Evolutionary conservation across 345 rosid species (phyloP), one percentile per base, ranked within the genome.

Genomic region (Eucalyptus dawsonii): DNA sequence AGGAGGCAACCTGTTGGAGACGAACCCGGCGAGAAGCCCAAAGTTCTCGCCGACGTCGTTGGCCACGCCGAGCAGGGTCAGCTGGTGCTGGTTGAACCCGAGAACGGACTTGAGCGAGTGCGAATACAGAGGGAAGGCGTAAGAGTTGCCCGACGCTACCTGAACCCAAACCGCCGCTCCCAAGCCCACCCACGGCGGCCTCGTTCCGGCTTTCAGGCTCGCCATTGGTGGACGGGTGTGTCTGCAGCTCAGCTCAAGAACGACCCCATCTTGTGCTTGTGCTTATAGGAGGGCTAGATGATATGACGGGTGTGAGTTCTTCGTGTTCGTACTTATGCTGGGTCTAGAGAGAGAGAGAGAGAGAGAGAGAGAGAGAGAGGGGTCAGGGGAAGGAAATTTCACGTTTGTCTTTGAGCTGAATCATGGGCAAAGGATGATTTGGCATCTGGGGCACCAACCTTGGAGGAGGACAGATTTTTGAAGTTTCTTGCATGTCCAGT

Each of bases 151-250:
- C 8, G 97, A 90, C 34, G 98, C 95, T 60, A 95, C 92, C 89
- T 94, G 94, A 51, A 96, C 90, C 97, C 98, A 96, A 37, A 96
- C 95, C 4, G 96, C 95, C 4, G 95, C 96, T 42, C 93, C 98
- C 6, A 95, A 91, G 44, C 98, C 96, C 31, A 96, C 92, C 97
- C 97, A 95, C n/a, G 96, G 96, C 9, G 98, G 98, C 65, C 96
- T 93, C 24, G 92, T 94, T 86, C 98, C 98, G 81, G 89, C 94
- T 89, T 96, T 96, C 40, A 94, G 88, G 87, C 54, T 92, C 85
- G 27, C 47, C 85, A 76, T 76, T 4, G 29, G 5, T 21, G 24
- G 47, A 76, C 14, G 16, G 47, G 47, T 40, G 5, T 19, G 85
- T 40, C 47, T 40, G 85, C 13, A 40, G 24, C 47, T 76, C 83